These are phyloP conservation scores for Candida silvatica DNA, from an alignment of 805 yeast genomes.

Conservation along the genomic window DNA sequence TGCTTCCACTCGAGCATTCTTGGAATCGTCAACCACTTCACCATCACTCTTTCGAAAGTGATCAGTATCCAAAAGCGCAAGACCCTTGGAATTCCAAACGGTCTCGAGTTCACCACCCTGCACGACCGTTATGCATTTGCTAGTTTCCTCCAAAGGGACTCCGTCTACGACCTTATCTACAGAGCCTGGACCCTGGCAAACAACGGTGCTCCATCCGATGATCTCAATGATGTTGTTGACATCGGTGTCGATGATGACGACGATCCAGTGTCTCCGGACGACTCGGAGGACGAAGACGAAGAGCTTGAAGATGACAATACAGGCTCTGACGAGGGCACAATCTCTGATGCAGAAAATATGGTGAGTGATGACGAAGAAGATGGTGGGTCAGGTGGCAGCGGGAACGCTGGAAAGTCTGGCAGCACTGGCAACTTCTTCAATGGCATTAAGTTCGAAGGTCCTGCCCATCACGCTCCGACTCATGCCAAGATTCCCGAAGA, in stretches of 20 bases:
- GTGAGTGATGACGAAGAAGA: slow-evolving; percentile 20
- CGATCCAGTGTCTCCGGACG: slow-evolving; percentile 1
- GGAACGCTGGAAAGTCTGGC: slow-evolving; percentile 5
- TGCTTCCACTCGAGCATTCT: slow-evolving; percentile 61
- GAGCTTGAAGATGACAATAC: slow-evolving; percentile 7
- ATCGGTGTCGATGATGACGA: slow-evolving; percentile 16
- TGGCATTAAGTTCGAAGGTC: slow-evolving; percentile 33
- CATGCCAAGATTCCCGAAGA: slow-evolving; percentile 42
- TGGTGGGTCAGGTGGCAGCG: too few relatives aligned
- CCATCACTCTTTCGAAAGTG: slow-evolving; percentile 52
- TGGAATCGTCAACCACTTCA: slow-evolving; percentile 55
- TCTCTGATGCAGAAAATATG: slow-evolving; percentile 25
- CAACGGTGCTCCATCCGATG: slow-evolving; percentile 9
- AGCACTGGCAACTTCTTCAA: slow-evolving; percentile 22
- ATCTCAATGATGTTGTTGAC: slow-evolving; percentile 18
- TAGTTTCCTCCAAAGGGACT: slow-evolving; percentile 53
- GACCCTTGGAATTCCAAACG: slow-evolving; percentile 64
- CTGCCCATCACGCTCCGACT: slow-evolving; percentile 25
- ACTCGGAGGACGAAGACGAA: slow-evolving; percentile 4
- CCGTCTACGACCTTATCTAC: slow-evolving; percentile 39
- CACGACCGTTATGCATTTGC: slow-evolving; percentile 60
- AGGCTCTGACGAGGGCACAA: slow-evolving; percentile 20
- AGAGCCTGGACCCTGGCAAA: slow-evolving; percentile 51
- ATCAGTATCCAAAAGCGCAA: slow-evolving; percentile 55
- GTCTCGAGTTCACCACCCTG: slow-evolving; percentile 52